A percentile compares a stretch with the other conserved stretches of the same genome.
These are phyloP conservation scores for Candida glaebosa DNA, from an alignment of 805 yeast genomes.

Conservation along the genomic window DNA sequence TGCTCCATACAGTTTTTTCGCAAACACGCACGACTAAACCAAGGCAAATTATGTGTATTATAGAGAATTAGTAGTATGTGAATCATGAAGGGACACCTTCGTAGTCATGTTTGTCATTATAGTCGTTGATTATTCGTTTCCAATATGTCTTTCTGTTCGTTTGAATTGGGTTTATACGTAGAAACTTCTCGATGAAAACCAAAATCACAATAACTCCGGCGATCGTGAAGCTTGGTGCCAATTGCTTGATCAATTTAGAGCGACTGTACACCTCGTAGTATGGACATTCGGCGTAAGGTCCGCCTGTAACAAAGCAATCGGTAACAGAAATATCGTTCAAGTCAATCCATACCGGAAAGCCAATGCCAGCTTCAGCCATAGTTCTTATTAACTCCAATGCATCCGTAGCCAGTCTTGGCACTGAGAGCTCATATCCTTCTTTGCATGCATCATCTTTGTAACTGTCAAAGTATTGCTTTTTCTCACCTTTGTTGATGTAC, in stretches of 20 bases:
- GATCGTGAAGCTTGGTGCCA: conserved; percentile 65
- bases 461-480: conserved; percentile 44
- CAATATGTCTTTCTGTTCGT: conserved; percentile 59
- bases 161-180: conserved; percentile 65
- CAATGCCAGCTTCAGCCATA: conserved; percentile 20
- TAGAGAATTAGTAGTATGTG: background rate
- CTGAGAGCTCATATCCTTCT: conserved; percentile 24
- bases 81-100: conserved; percentile 83
- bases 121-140: conserved; percentile 57
- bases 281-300: conserved; percentile 75
- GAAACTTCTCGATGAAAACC: conserved; percentile 50
- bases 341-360: conserved; percentile 68
- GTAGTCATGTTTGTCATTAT: conserved; percentile 58
- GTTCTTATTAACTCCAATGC: conserved; percentile 26
- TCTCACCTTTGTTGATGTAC: conserved; percentile 30
- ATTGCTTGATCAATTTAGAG: conserved; percentile 56
- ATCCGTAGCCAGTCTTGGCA: conserved; percentile 36
- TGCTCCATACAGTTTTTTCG: background rate
- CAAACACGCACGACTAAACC: background rate
- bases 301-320: conserved; percentile 85
- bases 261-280: conserved; percentile 55
- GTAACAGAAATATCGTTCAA: conserved; percentile 70
- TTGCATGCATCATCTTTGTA: conserved; percentile 28
- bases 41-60: background rate
- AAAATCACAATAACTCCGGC: conserved; percentile 48